A percentile compares a stretch with the other conserved stretches of the same genome.
Evolutionary conservation across 108 stramenopile genomes (phyloP).

Genomic region (Skeletonema potamos): DNA sequence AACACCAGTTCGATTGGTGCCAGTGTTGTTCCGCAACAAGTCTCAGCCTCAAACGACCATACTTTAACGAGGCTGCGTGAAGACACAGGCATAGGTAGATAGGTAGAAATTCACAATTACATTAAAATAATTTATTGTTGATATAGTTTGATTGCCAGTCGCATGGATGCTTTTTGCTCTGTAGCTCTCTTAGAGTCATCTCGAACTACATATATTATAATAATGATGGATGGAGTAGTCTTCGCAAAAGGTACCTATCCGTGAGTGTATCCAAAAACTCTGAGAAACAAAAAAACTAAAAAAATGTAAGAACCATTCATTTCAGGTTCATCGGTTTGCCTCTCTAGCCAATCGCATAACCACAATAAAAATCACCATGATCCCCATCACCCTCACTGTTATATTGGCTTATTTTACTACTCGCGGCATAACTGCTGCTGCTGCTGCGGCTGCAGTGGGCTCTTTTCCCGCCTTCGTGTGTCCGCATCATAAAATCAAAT

Average conservation of each 20-base stretch:
- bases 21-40: background rate
- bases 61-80: slow-evolving; percentile 15
- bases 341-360: too few relatives aligned
- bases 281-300: too few relatives aligned
- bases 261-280: too few relatives aligned
- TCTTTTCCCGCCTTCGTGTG: background rate
- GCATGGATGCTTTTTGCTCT: too few relatives aligned
- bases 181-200: too few relatives aligned
- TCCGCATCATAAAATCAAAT: background rate
- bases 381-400: background rate
- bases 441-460: background rate
- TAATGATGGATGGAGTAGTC: too few relatives aligned
- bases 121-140: background rate
- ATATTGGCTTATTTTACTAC: background rate
- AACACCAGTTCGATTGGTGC: background rate
- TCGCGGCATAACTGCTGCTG: too few relatives aligned
- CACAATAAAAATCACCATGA: background rate
- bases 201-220: too few relatives aligned
- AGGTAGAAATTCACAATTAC: background rate
- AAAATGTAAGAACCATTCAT: background rate
- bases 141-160: too few relatives aligned
- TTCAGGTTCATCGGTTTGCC: too few relatives aligned
- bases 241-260: too few relatives aligned
- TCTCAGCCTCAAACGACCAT: slow-evolving; percentile 40
- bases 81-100: background rate